phyloP scores from a whole-genome alignment of 345 rosid genomes.

The Dimocarpus longan region DNA sequence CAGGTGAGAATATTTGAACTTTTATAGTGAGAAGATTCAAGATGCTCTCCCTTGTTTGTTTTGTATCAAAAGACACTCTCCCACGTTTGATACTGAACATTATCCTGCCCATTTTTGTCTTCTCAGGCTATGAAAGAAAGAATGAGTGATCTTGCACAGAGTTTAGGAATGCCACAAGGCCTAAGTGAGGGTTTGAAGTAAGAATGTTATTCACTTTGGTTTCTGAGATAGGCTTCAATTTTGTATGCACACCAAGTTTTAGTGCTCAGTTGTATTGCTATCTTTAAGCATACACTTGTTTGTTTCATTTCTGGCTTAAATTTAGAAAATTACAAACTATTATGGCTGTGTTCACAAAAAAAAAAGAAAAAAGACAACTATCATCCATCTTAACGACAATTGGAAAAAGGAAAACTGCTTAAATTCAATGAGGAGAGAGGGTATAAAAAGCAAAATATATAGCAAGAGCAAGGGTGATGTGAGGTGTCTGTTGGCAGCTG shows the following conservation, averaged over 20 bases:
- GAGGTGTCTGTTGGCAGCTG: neutral
- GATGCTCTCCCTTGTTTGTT: neutral
- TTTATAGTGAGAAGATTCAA: neutral
- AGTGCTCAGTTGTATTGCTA: conserved; percentile 9
- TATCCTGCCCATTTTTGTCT: neutral
- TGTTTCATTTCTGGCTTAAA: neutral
- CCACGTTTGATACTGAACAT: conserved; percentile 15
- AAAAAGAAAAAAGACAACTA: neutral
- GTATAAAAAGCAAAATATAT: neutral
- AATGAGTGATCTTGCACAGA: conserved; percentile 89
- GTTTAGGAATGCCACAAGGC: conserved; percentile 93
- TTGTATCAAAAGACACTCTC: neutral
- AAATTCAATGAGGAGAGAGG: neutral
- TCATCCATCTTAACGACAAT: too few species aligned
- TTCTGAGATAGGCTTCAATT: conserved; percentile 24
- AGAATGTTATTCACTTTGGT: conserved; percentile 3
- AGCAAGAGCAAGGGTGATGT: neutral
- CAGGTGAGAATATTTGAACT: conserved; percentile 42
- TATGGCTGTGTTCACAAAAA: neutral
- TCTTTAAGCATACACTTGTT: neutral
- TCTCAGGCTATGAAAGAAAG: conserved; percentile 88
- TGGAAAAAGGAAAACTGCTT: too few species aligned
- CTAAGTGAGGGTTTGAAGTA: conserved; percentile 67
- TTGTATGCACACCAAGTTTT: conserved; percentile 27
- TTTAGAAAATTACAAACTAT: neutral